Evolutionary conservation across 2,329 filamentous ascomycete species (phyloP).

Genomic region (Immersiporthe knoxdaviesiana): DNA sequence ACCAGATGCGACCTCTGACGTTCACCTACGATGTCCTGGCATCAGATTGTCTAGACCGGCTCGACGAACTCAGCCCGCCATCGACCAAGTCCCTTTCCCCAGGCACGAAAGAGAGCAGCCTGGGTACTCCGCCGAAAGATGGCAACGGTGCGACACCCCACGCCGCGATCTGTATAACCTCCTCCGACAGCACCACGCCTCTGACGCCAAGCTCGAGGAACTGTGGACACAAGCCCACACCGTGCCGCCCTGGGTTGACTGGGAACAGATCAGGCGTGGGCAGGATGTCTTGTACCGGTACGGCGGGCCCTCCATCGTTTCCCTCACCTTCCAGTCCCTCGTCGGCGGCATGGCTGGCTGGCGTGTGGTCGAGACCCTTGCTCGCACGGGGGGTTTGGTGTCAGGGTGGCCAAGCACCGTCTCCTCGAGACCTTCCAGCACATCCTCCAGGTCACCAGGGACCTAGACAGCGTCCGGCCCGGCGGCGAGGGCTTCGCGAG

Average conservation of each 20-base stretch:
- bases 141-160: constrained; percentile 35
- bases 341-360: constrained; percentile 74
- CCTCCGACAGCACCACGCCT: constrained; percentile 59
- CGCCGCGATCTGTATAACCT: constrained; percentile 65
- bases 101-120: neutral
- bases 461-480: constrained; percentile 67
- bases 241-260: constrained; percentile 76
- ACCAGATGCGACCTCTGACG: constrained; percentile 63
- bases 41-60: constrained; percentile 64
- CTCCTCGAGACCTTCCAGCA: constrained; percentile 74
- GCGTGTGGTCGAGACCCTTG: constrained; percentile 73
- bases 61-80: constrained; percentile 64
- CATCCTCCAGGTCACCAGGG: constrained; percentile 70
- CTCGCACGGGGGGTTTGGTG: constrained; percentile 75
- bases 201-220: constrained; percentile 56
- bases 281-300: constrained; percentile 81
- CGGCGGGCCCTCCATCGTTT: constrained; percentile 67
- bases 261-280: constrained; percentile 73
- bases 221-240: constrained; percentile 71
- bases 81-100: constrained; percentile 13
- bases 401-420: constrained; percentile 66
- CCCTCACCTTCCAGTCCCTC: constrained; percentile 65
- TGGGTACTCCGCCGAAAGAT: constrained; percentile 17
- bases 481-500: constrained; percentile 68
- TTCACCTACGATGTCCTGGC: constrained; percentile 70